Percentiles rank a stretch among this genome's conserved stretches.
Conservation (phyloP, 2,329 filamentous ascomycete genomes). For the Coniella lustricola region DNA sequence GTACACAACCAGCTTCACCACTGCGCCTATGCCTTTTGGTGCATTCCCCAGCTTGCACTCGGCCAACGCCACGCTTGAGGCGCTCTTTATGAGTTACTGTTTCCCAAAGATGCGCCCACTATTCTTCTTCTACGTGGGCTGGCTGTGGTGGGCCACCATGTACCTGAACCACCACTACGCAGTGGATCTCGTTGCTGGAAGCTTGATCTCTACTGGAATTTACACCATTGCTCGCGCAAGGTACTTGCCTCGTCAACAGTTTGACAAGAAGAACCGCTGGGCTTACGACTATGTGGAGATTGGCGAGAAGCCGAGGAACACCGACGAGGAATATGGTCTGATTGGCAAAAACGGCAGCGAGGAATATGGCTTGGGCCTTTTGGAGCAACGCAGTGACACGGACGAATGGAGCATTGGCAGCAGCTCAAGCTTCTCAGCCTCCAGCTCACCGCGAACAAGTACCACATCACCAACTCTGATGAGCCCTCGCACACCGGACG, state of each 20-base stretch:
- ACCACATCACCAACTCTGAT: conserved; percentile 42
- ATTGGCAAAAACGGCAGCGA: conserved; percentile 37
- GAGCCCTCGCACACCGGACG: conserved; percentile 39
- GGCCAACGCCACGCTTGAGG: conserved; percentile 80
- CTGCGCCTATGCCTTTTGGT: conserved; percentile 85
- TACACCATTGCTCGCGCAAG: conserved; percentile 77
- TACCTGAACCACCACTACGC: conserved; percentile 97
- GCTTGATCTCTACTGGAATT: conserved; percentile 66
- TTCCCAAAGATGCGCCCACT: conserved; percentile 77
- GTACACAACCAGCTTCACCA: conserved; percentile 88
- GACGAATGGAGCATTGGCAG: conserved; percentile 90
- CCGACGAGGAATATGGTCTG: conserved; percentile 41
- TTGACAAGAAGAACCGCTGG: conserved; percentile 83
- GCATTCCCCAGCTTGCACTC: conserved; percentile 93
- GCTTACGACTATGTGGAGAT: conserved; percentile 91
- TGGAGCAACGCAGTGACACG: conserved; percentile 50
- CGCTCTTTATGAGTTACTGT: conserved; percentile 85
- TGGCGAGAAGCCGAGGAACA: conserved; percentile 48
- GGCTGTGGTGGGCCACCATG: conserved; percentile 99
- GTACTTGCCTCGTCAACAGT: conserved; percentile 75
- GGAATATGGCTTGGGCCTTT: conserved; percentile 39
- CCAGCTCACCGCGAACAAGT: conserved; percentile 29
- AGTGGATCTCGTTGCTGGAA: conserved; percentile 82
- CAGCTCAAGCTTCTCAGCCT: conserved; percentile 59
- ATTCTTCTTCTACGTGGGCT: conserved; percentile 77